Evolutionary conservation across 164 flowering plant genomes (phyloP).

Genomic region (Vitis riparia): DNA sequence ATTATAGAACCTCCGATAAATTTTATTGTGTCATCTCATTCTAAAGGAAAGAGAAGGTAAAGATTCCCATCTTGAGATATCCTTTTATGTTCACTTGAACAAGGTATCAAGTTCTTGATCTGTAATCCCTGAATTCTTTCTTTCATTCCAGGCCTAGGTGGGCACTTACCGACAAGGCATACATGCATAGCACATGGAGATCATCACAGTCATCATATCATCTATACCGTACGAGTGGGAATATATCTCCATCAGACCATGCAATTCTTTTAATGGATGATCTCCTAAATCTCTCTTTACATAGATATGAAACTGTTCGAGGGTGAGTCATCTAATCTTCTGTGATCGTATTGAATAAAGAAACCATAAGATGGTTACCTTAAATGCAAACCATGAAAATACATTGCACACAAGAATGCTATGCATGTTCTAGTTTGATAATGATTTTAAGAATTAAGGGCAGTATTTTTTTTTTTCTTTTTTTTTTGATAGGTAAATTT

Average conservation of each 20-base stretch:
- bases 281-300: constrained; percentile 77
- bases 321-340: constrained; percentile 50
- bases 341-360: constrained; percentile 1
- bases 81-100: constrained; percentile 6
- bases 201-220: constrained; percentile 96
- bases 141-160: constrained; percentile 80
- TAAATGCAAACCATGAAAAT: constrained; percentile 1
- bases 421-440: not conserved
- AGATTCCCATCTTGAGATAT: not conserved
- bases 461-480: no score
- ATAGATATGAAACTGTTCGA: constrained; percentile 92
- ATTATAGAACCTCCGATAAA: constrained; percentile 87
- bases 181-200: constrained; percentile 97
- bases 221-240: constrained; percentile 57
- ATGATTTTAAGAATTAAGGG: not conserved
- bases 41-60: constrained; percentile 87
- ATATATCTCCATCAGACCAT: constrained; percentile 65
- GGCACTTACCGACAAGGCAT: constrained; percentile 91
- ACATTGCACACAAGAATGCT: not conserved
- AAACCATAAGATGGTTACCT: not conserved
- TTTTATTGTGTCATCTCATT: constrained; percentile 70
- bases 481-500: no score
- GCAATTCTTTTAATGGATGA: constrained; percentile 68
- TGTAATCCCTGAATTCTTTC: constrained; percentile 5
- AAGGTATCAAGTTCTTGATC: not conserved